These are phyloP conservation scores for Beauveria australis DNA, from an alignment of 2,329 filamentous ascomycete species.

Conservation along the genomic window DNA sequence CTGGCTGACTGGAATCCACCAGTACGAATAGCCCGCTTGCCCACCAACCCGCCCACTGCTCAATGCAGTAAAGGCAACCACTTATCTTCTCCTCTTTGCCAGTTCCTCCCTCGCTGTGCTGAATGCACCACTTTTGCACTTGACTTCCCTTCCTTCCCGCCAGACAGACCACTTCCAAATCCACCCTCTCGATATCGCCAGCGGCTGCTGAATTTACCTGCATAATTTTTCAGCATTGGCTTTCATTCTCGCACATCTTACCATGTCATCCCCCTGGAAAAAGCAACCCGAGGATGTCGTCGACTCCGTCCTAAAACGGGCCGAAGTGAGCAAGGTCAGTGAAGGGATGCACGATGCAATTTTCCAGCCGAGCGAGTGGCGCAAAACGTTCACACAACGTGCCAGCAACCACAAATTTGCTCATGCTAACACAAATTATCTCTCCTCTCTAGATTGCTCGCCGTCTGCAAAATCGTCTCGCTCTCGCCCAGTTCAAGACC, in stretches of 20 bases:
- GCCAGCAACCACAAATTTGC: not conserved
- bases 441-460: slow-evolving; percentile 67
- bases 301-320: slow-evolving; percentile 63
- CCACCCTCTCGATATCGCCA: not conserved
- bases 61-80: not conserved
- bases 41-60: not conserved
- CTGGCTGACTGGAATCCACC: not conserved
- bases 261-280: slow-evolving; percentile 55
- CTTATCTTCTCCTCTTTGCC: slow-evolving; percentile 1
- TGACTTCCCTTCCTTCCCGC: slow-evolving; percentile 6
- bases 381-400: slow-evolving; percentile 1
- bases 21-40: not conserved
- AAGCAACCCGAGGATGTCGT: slow-evolving; percentile 56
- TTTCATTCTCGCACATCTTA: slow-evolving; percentile 13
- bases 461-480: slow-evolving; percentile 85
- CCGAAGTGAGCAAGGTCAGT: slow-evolving; percentile 67
- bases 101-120: not conserved
- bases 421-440: slow-evolving; percentile 1
- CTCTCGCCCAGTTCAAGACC: slow-evolving; percentile 94
- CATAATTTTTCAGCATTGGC: not conserved
- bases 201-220: not conserved
- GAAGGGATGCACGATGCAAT: slow-evolving; percentile 11
- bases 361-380: not conserved
- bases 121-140: slow-evolving; percentile 4
- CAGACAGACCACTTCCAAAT: not conserved